Evolutionary conservation across 495 filamentous ascomycete genomes (phyloP).

Genomic region (Penicillium cinerascens): DNA sequence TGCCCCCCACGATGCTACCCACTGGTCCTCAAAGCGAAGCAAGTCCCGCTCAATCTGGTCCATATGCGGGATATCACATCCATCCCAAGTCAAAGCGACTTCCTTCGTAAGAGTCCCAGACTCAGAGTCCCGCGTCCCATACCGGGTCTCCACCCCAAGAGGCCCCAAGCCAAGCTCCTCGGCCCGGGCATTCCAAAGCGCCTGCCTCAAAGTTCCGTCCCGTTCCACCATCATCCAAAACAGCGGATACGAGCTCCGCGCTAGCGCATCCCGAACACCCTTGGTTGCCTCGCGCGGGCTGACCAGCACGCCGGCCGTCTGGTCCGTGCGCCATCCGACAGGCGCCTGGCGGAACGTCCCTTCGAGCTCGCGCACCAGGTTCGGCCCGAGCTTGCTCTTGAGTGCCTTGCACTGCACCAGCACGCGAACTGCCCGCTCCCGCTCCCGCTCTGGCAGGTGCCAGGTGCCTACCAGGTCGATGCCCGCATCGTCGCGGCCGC

Average conservation of each 20-base stretch:
- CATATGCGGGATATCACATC: conserved; percentile 44
- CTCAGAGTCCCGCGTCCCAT: conserved; percentile 25
- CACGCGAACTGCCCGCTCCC: conserved; percentile 51
- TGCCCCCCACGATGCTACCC: conserved; percentile 33
- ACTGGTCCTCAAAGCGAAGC: conserved; percentile 22
- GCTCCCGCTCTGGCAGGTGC: conserved; percentile 51
- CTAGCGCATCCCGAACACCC: conserved; percentile 64
- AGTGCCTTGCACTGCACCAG: conserved; percentile 80
- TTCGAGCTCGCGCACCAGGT: conserved; percentile 77
- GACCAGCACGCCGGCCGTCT: conserved; percentile 63
- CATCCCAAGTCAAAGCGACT: conserved; percentile 57
- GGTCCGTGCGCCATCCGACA: conserved; percentile 57
- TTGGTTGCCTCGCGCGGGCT: conserved; percentile 52
- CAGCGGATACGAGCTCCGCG: conserved; percentile 62
- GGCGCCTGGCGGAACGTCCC: conserved; percentile 72
- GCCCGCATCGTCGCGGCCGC: conserved; percentile 70
- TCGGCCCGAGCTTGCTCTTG: conserved; percentile 54
- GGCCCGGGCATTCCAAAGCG: conserved; percentile 48
- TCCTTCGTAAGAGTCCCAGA: conserved; percentile 19
- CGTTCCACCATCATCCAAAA: conserved; percentile 51
- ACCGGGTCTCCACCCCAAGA: conserved; percentile 57
- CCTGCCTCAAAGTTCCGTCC: conserved; percentile 37
- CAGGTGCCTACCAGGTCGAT: conserved; percentile 85
- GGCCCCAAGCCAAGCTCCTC: conserved; percentile 60
- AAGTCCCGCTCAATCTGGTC: conserved; percentile 33